Conservation (phyloP, 495 filamentous ascomycete species). For the Penicillium odoratum region DNA sequence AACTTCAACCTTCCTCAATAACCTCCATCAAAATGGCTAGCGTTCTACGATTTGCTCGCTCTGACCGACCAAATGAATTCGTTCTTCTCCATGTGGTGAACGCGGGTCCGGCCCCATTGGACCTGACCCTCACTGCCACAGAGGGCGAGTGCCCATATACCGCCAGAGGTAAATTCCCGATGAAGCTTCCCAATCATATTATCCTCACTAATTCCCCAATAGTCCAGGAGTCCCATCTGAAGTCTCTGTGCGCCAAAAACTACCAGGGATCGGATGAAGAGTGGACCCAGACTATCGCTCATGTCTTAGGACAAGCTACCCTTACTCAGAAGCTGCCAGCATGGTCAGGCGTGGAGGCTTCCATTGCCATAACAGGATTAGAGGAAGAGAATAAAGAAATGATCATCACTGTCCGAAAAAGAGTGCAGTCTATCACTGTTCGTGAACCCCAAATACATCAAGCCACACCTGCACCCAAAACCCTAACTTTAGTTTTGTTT, state of each 20-base stretch:
- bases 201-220: constrained; percentile 16
- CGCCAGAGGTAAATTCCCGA: constrained; percentile 47
- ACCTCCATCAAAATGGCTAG: constrained; percentile 15
- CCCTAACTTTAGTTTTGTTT: not conserved
- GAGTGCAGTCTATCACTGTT: constrained; percentile 58
- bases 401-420: constrained; percentile 55
- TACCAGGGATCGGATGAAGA: constrained; percentile 55
- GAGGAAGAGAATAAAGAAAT: constrained; percentile 39
- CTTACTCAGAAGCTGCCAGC: constrained; percentile 12
- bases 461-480: not conserved
- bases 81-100: constrained; percentile 58
- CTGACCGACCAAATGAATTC: constrained; percentile 51
- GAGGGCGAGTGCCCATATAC: constrained; percentile 64
- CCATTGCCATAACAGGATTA: constrained; percentile 31
- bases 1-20: too few species aligned
- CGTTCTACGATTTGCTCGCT: constrained; percentile 57
- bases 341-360: constrained; percentile 34
- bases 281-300: constrained; percentile 53
- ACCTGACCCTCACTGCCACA: constrained; percentile 66
- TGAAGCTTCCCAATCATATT: not conserved
- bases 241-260: constrained; percentile 50
- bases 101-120: constrained; percentile 49
- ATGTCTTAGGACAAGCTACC: constrained; percentile 30
- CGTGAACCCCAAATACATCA: constrained; percentile 9
- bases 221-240: constrained; percentile 51